Percentiles rank a stretch among this genome's conserved stretches.
phyloP scores from a whole-genome alignment of 768 basidiomycete genomes.

The Trametopsis cervina region DNA sequence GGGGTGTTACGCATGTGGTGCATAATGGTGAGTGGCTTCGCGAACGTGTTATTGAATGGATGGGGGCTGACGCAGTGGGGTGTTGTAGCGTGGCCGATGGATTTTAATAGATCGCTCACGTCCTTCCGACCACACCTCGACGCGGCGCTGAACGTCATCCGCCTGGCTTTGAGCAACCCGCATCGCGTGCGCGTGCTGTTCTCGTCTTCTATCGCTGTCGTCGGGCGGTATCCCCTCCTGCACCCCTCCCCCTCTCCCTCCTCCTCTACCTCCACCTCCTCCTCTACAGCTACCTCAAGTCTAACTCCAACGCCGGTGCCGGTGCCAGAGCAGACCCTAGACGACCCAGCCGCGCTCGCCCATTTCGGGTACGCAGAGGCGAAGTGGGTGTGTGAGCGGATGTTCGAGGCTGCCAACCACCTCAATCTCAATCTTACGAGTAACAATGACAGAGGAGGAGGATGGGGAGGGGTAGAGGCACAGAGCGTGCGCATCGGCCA shows the following conservation, averaged over 20 bases:
- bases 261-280: no score
- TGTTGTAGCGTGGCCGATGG: conserved; percentile 19
- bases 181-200: conserved; percentile 16
- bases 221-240: conserved; percentile 5
- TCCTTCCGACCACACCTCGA: conserved; percentile 21
- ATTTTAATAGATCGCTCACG: conserved; percentile 20
- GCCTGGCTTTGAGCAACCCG: conserved; percentile 15
- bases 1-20: conserved; percentile 12
- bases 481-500: conserved; percentile 30
- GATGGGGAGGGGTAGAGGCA: conserved; percentile 9
- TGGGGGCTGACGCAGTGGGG: background rate
- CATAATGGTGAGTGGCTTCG: conserved; percentile 14
- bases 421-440: background rate
- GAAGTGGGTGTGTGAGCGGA: conserved; percentile 26
- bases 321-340: conserved; percentile 8
- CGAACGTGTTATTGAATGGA: background rate
- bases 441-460: no score
- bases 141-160: conserved; percentile 18
- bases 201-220: conserved; percentile 21
- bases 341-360: conserved; percentile 13
- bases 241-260: no score
- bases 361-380: conserved; percentile 25
- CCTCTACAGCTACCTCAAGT: no score
- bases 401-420: conserved; percentile 14
- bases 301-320: background rate